phyloP scores from a whole-genome alignment of 306 rosid species.

The Mucuna pruriens region DNA sequence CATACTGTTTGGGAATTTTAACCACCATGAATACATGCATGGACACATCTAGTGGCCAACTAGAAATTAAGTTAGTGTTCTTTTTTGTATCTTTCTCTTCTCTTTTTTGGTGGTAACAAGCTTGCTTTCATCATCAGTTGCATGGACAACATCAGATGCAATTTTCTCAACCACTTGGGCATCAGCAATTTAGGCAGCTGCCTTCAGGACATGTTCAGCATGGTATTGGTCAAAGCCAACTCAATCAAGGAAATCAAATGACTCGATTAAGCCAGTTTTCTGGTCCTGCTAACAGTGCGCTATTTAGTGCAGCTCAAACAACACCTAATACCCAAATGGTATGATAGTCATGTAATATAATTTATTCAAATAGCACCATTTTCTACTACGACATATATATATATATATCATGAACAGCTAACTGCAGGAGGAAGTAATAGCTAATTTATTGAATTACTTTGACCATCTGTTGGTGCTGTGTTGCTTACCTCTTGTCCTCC shows the following conservation, averaged over 20 bases:
- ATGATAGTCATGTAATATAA: slow-evolving; percentile 33
- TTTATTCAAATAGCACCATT: neutral
- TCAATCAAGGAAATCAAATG: slow-evolving; percentile 92
- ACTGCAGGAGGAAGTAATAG: neutral
- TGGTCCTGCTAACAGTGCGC: slow-evolving; percentile 76
- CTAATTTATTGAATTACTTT: neutral
- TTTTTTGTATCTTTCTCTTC: slow-evolving; percentile 20
- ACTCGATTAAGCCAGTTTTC: slow-evolving; percentile 86
- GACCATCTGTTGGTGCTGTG: neutral
- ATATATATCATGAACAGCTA: neutral
- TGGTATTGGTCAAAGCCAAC: slow-evolving; percentile 86
- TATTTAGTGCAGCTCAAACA: slow-evolving; percentile 89
- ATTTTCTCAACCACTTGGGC: slow-evolving; percentile 81
- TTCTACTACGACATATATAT: neutral
- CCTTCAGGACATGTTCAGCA: slow-evolving; percentile 87
- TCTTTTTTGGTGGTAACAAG: slow-evolving; percentile 33
- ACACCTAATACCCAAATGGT: slow-evolving; percentile 90
- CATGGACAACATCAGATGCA: slow-evolving; percentile 97
- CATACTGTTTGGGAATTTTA: slow-evolving; percentile 3
- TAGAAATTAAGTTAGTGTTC: slow-evolving; percentile 25
- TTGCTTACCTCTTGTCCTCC: neutral
- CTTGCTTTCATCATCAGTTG: slow-evolving; percentile 53
- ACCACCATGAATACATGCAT: slow-evolving; percentile 6
- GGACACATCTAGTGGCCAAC: slow-evolving; percentile 6
- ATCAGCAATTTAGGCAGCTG: slow-evolving; percentile 91